These are phyloP conservation scores for Benincasa hispida DNA, from an alignment of 306 rosid species.

Conservation along the genomic window DNA sequence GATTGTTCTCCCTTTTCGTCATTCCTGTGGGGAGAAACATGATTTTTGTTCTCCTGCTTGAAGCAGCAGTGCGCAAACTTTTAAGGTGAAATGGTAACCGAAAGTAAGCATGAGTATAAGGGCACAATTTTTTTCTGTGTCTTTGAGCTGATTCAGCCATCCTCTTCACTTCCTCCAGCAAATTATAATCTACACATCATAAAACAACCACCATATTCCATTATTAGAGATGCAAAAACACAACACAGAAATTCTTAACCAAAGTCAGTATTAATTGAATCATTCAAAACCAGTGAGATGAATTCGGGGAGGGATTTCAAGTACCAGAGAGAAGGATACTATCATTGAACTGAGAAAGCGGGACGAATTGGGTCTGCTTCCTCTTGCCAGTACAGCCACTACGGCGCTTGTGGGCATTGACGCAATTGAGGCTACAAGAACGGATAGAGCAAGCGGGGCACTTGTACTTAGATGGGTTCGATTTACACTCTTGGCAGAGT, in stretches of 20 bases:
- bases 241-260: background rate
- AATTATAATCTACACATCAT: constrained; percentile 46
- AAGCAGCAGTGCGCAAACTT: constrained; percentile 41
- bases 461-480: constrained; percentile 50
- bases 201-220: background rate
- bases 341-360: constrained; percentile 67
- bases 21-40: constrained; percentile 65
- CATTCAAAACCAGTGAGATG: background rate
- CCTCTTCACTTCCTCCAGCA: constrained; percentile 85
- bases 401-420: constrained; percentile 68
- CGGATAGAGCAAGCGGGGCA: constrained; percentile 82
- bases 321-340: constrained; percentile 61
- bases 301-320: background rate
- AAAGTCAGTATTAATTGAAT: background rate
- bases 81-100: constrained; percentile 29
- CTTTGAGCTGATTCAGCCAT: constrained; percentile 74
- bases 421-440: constrained; percentile 72
- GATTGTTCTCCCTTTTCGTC: constrained; percentile 70
- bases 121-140: constrained; percentile 46
- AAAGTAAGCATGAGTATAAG: constrained; percentile 23
- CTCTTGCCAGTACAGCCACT: constrained; percentile 70
- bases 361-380: constrained; percentile 46
- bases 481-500: constrained; percentile 64
- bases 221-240: background rate
- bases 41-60: constrained; percentile 48